Evolutionary conservation across 2,329 filamentous ascomycete species (phyloP).

Genomic region (Periconia sp.): DNA sequence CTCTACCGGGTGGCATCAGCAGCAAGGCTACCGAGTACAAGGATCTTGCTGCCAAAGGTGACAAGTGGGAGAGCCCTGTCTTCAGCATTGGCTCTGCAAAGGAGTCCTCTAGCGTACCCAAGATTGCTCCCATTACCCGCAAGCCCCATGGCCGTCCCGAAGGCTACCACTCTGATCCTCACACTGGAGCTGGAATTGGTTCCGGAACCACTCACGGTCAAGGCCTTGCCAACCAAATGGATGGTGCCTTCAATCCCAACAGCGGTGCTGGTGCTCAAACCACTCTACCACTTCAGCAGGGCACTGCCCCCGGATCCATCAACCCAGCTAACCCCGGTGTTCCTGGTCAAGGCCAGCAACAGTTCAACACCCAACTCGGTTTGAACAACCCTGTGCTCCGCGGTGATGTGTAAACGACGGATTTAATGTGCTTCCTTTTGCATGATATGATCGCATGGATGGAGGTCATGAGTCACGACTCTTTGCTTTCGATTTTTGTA

Average conservation of each 20-base stretch:
- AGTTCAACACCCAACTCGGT: constrained; percentile 45
- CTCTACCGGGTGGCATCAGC: constrained; percentile 84
- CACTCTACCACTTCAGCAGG: constrained; percentile 1
- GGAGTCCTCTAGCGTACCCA: constrained; percentile 71
- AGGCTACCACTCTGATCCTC: constrained; percentile 29
- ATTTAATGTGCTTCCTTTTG: constrained; percentile 5
- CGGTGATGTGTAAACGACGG: constrained; percentile 31
- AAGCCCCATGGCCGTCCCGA: constrained; percentile 57
- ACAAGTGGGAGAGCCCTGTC: constrained; percentile 91
- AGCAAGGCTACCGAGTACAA: constrained; percentile 93
- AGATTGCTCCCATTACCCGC: constrained; percentile 55
- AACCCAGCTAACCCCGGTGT: too few relatives aligned
- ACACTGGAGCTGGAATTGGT: constrained; percentile 5
- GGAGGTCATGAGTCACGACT: constrained; percentile 17
- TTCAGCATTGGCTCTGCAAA: constrained; percentile 82
- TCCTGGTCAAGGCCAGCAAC: constrained; percentile 6
- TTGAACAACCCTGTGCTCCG: constrained; percentile 48
- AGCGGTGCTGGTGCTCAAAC: constrained; percentile 7
- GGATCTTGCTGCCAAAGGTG: constrained; percentile 82
- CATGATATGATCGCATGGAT: constrained; percentile 4
- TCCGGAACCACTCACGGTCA: constrained; percentile 19
- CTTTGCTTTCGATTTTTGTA: constrained; percentile 20
- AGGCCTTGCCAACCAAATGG: constrained; percentile 49
- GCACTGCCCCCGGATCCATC: constrained; percentile 14
- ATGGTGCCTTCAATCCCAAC: constrained; percentile 43